Evolutionary conservation across 768 basidiomycete genomes (phyloP).

Genomic region (Terana coerulea): DNA sequence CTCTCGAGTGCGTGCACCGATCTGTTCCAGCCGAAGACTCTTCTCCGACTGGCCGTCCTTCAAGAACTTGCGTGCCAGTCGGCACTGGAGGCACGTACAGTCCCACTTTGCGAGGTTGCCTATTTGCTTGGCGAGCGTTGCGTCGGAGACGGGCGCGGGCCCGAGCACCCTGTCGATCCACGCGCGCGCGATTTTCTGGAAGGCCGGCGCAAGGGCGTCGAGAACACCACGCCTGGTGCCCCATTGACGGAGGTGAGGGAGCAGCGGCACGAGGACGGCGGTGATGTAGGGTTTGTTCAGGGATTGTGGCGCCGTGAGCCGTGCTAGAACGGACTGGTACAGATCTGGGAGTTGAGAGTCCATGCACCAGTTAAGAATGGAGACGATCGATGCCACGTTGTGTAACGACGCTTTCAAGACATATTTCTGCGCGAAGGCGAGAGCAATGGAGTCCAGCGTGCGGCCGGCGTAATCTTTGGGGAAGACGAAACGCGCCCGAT

Average conservation of each 20-base stretch:
- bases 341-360: not conserved
- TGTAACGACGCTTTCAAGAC: not conserved
- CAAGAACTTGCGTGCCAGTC: constrained; percentile 3
- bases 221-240: constrained; percentile 4
- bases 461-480: not conserved
- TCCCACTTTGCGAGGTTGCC: constrained; percentile 1
- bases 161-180: constrained; percentile 16
- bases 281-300: constrained; percentile 2
- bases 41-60: not conserved
- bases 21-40: not conserved
- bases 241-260: constrained; percentile 10
- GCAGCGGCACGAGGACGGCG: constrained; percentile 13
- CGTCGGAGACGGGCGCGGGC: constrained; percentile 1
- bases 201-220: constrained; percentile 3
- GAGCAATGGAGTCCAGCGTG: not conserved
- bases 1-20: constrained; percentile 9
- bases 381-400: not conserved
- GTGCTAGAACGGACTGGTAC: not conserved
- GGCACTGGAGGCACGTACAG: constrained; percentile 15
- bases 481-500: not conserved
- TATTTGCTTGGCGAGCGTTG: not conserved
- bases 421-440: not conserved
- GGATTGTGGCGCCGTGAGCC: not conserved
- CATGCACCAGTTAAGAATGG: not conserved
- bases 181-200: constrained; percentile 9